These are phyloP conservation scores for Daldinia childiae DNA, from an alignment of 495 filamentous ascomycete species.

Conservation along the genomic window DNA sequence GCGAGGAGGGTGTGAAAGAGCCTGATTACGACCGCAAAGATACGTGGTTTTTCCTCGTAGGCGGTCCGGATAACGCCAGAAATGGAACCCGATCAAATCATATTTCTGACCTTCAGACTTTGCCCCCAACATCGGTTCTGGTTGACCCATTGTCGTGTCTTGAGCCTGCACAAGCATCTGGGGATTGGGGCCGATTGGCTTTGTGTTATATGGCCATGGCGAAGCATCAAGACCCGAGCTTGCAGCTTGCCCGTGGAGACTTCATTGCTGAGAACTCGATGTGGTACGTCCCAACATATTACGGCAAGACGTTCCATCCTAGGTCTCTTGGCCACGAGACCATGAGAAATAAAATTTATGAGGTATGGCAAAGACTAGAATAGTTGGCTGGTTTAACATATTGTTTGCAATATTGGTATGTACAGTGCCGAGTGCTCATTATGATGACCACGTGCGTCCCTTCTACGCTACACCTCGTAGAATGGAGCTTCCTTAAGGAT, in stretches of 20 bases:
- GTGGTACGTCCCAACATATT: conserved; percentile 58
- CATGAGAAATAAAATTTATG: conserved; percentile 50
- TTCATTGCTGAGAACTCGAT: conserved; percentile 45
- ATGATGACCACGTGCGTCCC: background rate
- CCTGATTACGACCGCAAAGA: conserved; percentile 51
- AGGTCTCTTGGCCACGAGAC: conserved; percentile 49
- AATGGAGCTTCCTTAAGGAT: background rate
- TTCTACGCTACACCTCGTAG: background rate
- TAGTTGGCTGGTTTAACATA: background rate
- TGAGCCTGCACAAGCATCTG: conserved; percentile 38
- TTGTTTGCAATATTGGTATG: background rate
- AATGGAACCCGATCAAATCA: conserved; percentile 21
- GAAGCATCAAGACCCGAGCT: conserved; percentile 42
- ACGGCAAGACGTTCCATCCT: conserved; percentile 58
- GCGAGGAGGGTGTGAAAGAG: conserved; percentile 55
- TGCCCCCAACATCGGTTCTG: conserved; percentile 41
- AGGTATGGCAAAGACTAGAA: conserved; percentile 40
- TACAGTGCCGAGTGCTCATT: background rate
- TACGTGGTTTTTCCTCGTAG: conserved; percentile 61
- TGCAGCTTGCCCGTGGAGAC: conserved; percentile 39
- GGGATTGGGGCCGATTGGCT: conserved; percentile 53
- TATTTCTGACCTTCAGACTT: conserved; percentile 12
- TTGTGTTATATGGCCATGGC: conserved; percentile 55
- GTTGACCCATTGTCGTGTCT: conserved; percentile 48
- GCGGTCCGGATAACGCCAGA: conserved; percentile 49